Base-by-base conservation (phyloP, 164 flowering plant genomes). In the Chimonanthus salicifolius region DNA sequence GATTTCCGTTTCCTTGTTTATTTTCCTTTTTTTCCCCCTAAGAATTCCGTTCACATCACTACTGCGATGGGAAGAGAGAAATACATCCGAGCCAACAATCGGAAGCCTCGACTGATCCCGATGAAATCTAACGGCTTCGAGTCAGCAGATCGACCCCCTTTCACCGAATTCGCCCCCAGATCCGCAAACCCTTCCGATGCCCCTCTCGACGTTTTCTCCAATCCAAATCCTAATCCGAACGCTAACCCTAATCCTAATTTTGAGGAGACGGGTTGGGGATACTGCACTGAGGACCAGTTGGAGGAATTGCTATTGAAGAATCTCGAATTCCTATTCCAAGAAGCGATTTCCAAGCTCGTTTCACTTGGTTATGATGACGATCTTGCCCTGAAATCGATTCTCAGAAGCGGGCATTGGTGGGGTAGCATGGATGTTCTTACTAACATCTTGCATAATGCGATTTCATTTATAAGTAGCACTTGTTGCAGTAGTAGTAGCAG, bases 331-430 rank as follows among this genome's bases (percentile, higher is more conserved):
- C 67, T 94, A 74, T 94, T 88, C 74, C 85, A 78, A 46, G 94
- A 96, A 76, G 97, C 94, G 10, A 75, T 94, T 0, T 58, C 84
- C 3, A 87, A 84, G 87, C 86, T 96, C 21, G 82, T 89, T 0
- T 75, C 76, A 0, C 78, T 90, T 70, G 97, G 98, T 2, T 90
- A 88, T 71, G 90, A 87, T 60, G 97, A 90, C 77, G 95, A 90
- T 9, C 77, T 76, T 73, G 92, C 90, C 0, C 47, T 88, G 65
- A 84, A 82, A 48, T 94, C 98, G 7, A 74, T 96, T 0, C 79
- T 96, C 74, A 77, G 83, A 49, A 92, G 88, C 80, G 99, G 98
- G 64, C 90, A 90, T 82, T 96, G 97, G 70, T 94, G 87, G 83
- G 97, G 97, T n/a, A 87, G 87, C 50, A 85, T 87, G 92, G 97